These are phyloP conservation scores for Wickerhamomyces pijperi DNA, from an alignment of 805 yeast genomes.

Conservation along the genomic window DNA sequence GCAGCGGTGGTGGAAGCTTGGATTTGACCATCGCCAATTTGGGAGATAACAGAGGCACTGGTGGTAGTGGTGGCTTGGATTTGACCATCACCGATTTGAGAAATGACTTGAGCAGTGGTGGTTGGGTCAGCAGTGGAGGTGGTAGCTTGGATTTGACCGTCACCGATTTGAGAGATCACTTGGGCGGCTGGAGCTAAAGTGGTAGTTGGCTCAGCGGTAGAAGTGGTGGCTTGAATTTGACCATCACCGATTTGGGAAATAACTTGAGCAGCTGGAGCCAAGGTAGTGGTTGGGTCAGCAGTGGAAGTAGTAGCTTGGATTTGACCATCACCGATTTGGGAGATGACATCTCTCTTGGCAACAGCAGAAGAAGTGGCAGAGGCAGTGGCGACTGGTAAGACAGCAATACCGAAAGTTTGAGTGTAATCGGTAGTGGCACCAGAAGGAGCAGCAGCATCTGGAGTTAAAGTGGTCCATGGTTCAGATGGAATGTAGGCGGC, in stretches of 20 bases:
- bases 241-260: conserved; percentile 36
- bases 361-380: conserved; percentile 22
- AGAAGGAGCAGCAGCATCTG: conserved; percentile 36
- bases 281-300: conserved; percentile 26
- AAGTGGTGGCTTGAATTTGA: conserved; percentile 21
- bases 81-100: conserved; percentile 22
- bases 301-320: conserved; percentile 35
- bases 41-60: conserved; percentile 17
- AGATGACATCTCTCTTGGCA: conserved; percentile 30
- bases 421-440: conserved; percentile 49
- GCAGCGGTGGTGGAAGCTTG: conserved; percentile 19
- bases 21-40: conserved; percentile 20
- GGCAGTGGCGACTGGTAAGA: conserved; percentile 30
- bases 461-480: conserved; percentile 67
- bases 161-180: conserved; percentile 18
- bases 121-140: conserved; percentile 27
- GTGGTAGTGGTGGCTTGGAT: conserved; percentile 22
- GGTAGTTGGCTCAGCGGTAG: conserved; percentile 4
- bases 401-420: conserved; percentile 57
- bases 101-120: conserved; percentile 12
- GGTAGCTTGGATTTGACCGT: conserved; percentile 48
- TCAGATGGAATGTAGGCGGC: conserved; percentile 60
- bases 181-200: conserved; percentile 24
- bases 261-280: conserved; percentile 15
- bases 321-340: conserved; percentile 57